These are phyloP conservation scores for Euphorbia schlechtendalii DNA, from an alignment of 441 rosid species.

Conservation along the genomic window DNA sequence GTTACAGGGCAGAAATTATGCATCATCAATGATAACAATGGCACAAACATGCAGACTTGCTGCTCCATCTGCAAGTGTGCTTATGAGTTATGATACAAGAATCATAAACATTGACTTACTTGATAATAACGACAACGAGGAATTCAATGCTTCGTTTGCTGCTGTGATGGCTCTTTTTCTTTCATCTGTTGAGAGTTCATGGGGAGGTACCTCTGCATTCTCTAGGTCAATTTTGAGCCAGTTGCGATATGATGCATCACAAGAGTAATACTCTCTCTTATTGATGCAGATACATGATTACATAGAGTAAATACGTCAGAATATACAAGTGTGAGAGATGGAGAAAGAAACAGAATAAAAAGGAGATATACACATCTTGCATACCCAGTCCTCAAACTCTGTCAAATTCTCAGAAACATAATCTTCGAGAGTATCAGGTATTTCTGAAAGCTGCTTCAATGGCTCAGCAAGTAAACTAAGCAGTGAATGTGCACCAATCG, in stretches of 20 bases:
- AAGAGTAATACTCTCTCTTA: conserved; percentile 88
- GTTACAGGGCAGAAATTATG: neutral
- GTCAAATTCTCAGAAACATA: conserved; percentile 67
- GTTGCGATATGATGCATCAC: conserved; percentile 93
- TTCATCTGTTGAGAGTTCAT: conserved; percentile 76
- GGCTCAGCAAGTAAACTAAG: conserved; percentile 98
- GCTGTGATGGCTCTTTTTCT: conserved; percentile 53
- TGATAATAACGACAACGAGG: conserved; percentile 55
- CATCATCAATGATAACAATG: conserved; percentile 12
- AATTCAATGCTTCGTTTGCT: conserved; percentile 63
- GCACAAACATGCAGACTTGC: neutral
- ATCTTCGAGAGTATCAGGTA: conserved; percentile 51
- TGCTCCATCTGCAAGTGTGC: conserved; percentile 7
- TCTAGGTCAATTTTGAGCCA: conserved; percentile 86
- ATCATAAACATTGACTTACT: conserved; percentile 42
- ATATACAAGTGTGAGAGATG: conserved; percentile 1
- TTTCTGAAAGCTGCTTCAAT: conserved; percentile 86
- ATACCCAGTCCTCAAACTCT: conserved; percentile 96
- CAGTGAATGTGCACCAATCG: conserved; percentile 89
- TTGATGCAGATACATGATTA: conserved; percentile 18
- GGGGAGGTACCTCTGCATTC: conserved; percentile 59
- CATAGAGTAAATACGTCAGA: neutral
- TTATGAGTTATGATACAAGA: conserved; percentile 8
- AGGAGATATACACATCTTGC: conserved; percentile 20
- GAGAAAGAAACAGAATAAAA: neutral